Base-by-base conservation (phyloP, 257 asterid genomes). In the Fraxinus anomala region DNA sequence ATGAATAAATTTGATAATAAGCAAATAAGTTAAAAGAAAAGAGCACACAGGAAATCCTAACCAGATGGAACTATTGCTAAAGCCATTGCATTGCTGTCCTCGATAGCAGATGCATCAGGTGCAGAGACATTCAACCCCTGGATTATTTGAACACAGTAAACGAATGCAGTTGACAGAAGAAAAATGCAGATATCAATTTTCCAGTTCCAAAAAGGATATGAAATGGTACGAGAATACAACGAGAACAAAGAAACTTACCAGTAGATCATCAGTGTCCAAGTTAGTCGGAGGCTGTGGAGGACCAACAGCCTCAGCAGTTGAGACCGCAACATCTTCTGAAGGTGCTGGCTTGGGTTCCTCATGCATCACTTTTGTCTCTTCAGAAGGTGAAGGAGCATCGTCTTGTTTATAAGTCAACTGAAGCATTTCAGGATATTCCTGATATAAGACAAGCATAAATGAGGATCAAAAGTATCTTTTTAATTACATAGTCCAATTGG, bases 401-500 rank as follows among this genome's bases (percentile, higher is more conserved):
- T 93, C 98, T 74, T 89, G 97, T 83, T 90, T 93, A 84, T 96
- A 96, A 16, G 99, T 96, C 87, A 93, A 87, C 94, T 90, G 88
- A 84, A 96, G 92, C 90, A 96, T 89, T 85, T 96, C 98, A 2
- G 98, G 99, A 75, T 91, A 91, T 76, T 96, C 97, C 99, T 96
- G 88, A 78, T 68, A 79, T 75, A 74, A 17, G 67, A 74, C 59
- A 34, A 54, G 59, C 72, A 81, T 33, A 61, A n/a, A 65, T 37
- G 26, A 76, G 65, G 39, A 49, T 67, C 79, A 75, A 13, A 77
- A 82, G 68, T 63, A 6, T 63, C 19, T 63, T 4, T 63, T 23
- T n/a, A 59, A 21, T 59, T 63, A 61, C 31, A 61, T 13, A 24
- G 69, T 24, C 69, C 69, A 63, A 63, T 26, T 26, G 34, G 33